These are phyloP conservation scores for Lentinula edodes DNA, from an alignment of 768 basidiomycete species.

Conservation along the genomic window DNA sequence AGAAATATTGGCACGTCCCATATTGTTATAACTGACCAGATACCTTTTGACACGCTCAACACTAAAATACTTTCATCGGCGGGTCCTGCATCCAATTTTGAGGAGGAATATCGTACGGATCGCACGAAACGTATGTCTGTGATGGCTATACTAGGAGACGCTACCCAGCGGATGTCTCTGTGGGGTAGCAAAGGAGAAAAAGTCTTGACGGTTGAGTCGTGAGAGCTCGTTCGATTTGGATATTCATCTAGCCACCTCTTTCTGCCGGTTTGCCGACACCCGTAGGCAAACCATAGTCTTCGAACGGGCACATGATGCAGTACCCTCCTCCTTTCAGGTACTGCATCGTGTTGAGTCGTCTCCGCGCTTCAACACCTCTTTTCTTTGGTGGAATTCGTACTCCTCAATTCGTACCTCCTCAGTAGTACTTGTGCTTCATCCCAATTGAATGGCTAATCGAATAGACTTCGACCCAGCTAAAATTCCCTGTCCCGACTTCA, in stretches of 20 bases:
- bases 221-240: background rate
- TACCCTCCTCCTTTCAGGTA: no score
- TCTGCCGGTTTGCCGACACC: no score
- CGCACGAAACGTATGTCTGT: slow-evolving; percentile 49
- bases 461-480: no score
- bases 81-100: slow-evolving; percentile 20
- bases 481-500: no score
- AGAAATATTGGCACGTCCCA: slow-evolving; percentile 36
- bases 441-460: no score
- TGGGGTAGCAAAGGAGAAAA: slow-evolving; percentile 6
- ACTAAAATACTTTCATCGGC: slow-evolving; percentile 32
- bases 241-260: slow-evolving; percentile 35
- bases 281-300: no score
- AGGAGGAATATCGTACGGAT: background rate
- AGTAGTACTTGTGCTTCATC: no score
- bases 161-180: slow-evolving; percentile 19
- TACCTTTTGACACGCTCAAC: slow-evolving; percentile 48
- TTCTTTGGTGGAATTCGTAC: no score
- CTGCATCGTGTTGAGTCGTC: no score
- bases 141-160: slow-evolving; percentile 36
- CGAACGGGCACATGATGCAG: no score
- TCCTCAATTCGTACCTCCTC: no score
- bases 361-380: no score
- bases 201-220: slow-evolving; percentile 6
- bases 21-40: slow-evolving; percentile 55